Percentiles rank a stretch among this genome's conserved stretches.
phyloP scores from a whole-genome alignment of 1,139 yeast genomes.

The Yamadazyma trypodendri region DNA sequence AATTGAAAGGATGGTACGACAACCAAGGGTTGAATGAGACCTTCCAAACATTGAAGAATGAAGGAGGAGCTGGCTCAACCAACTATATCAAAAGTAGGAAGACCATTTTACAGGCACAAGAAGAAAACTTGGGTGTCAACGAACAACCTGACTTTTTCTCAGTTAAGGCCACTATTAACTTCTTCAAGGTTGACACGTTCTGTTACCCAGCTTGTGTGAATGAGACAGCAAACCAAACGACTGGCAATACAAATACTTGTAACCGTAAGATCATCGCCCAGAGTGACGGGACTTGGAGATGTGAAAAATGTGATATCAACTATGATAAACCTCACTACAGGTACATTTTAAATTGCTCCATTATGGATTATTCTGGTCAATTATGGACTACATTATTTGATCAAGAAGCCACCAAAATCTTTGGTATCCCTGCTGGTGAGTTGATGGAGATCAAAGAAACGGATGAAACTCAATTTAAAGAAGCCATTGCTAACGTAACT shows the following conservation, averaged over 20 bases:
- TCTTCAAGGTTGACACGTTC: constrained; percentile 69
- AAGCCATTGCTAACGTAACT: constrained; percentile 50
- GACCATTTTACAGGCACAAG: constrained; percentile 64
- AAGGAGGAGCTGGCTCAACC: constrained; percentile 21
- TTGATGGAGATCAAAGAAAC: constrained; percentile 50
- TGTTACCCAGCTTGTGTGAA: constrained; percentile 89
- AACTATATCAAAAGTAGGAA: constrained; percentile 53
- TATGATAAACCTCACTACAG: constrained; percentile 73
- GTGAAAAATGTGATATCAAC: constrained; percentile 83
- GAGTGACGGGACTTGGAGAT: constrained; percentile 80
- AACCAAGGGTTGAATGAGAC: constrained; percentile 63
- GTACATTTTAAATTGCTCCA: constrained; percentile 69
- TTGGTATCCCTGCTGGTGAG: constrained; percentile 72
- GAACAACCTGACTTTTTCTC: constrained; percentile 79
- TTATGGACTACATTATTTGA: constrained; percentile 88
- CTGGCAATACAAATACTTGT: constrained; percentile 46
- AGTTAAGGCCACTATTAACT: constrained; percentile 71
- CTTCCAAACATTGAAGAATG: constrained; percentile 60
- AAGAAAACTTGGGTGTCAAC: constrained; percentile 67
- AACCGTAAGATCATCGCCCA: constrained; percentile 79
- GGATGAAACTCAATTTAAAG: constrained; percentile 47
- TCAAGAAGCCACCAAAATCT: constrained; percentile 68
- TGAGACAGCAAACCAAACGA: constrained; percentile 17
- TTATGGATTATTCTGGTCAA: constrained; percentile 79
- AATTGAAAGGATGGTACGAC: constrained; percentile 94